Evolutionary conservation across 2,329 filamentous ascomycete genomes (phyloP).

Genomic region (Bipolaris cookei): DNA sequence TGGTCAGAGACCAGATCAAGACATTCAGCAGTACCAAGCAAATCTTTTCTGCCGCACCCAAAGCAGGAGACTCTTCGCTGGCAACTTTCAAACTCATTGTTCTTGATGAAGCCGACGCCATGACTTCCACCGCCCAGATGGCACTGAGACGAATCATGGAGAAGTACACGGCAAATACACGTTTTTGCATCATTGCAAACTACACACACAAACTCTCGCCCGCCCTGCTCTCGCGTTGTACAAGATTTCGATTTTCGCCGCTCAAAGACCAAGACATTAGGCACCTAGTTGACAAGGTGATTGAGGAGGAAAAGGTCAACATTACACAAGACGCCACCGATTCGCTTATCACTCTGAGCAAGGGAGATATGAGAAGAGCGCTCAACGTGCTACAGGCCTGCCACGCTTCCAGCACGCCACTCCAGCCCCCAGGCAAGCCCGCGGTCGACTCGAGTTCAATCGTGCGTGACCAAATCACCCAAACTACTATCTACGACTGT

Average conservation of each 20-base stretch:
- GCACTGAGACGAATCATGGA: conserved; percentile 97
- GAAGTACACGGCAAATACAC: conserved; percentile 96
- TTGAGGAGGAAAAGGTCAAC: conserved; percentile 83
- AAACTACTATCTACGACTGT: conserved; percentile 94
- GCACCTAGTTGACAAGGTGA: conserved; percentile 83
- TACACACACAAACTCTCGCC: conserved; percentile 98
- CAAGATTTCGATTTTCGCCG: conserved; percentile 92
- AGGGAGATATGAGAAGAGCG: conserved; percentile 94
- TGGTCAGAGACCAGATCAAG: conserved; percentile 96
- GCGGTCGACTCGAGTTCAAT: conserved; percentile 63
- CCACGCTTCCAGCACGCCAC: conserved; percentile 81
- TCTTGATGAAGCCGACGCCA: conserved; percentile 97
- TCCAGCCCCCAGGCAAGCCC: conserved; percentile 57
- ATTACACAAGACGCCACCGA: conserved; percentile 82
- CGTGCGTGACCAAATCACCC: conserved; percentile 83
- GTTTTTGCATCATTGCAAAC: conserved; percentile 98
- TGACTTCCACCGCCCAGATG: conserved; percentile 99
- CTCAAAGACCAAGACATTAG: conserved; percentile 88
- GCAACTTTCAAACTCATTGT: conserved; percentile 95
- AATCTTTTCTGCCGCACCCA: conserved; percentile 77
- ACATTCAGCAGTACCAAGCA: conserved; percentile 98
- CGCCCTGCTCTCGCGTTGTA: conserved; percentile 89
- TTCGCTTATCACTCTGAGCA: conserved; percentile 83
- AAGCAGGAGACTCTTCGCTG: conserved; percentile 58
- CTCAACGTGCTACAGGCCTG: conserved; percentile 96